These are phyloP conservation scores for Botrytis byssoidea DNA, from an alignment of 2,329 filamentous ascomycete species.

Conservation along the genomic window DNA sequence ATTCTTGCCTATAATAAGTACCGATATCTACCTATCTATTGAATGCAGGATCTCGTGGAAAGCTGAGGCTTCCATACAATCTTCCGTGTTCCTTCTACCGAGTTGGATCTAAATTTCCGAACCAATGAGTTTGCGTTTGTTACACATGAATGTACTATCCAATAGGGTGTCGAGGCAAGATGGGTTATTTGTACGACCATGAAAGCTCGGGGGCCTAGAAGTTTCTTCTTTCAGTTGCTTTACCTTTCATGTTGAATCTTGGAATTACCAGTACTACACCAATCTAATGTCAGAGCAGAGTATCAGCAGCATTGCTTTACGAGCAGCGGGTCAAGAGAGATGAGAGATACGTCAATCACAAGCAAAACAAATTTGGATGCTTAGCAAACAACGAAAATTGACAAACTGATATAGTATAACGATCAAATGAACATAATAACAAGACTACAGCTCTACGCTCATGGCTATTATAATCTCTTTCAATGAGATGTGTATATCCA, in stretches of 20 bases:
- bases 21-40: background rate
- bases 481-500: background rate
- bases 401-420: too few species aligned
- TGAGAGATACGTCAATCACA: too few species aligned
- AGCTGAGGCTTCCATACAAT: background rate
- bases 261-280: background rate
- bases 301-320: background rate
- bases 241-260: too few species aligned
- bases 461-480: background rate
- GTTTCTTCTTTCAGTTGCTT: background rate
- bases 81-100: background rate
- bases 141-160: background rate
- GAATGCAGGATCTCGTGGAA: background rate
- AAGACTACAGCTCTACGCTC: background rate
- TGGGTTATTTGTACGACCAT: background rate
- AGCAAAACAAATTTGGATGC: background rate
- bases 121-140: background rate
- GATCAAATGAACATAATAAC: background rate
- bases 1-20: background rate
- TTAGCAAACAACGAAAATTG: background rate
- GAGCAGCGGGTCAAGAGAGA: background rate
- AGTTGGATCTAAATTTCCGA: background rate
- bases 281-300: background rate
- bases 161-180: background rate
- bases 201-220: background rate